Conservation (phyloP, 352 stramenopile species). For the Saprolegnia diclina region DNA sequence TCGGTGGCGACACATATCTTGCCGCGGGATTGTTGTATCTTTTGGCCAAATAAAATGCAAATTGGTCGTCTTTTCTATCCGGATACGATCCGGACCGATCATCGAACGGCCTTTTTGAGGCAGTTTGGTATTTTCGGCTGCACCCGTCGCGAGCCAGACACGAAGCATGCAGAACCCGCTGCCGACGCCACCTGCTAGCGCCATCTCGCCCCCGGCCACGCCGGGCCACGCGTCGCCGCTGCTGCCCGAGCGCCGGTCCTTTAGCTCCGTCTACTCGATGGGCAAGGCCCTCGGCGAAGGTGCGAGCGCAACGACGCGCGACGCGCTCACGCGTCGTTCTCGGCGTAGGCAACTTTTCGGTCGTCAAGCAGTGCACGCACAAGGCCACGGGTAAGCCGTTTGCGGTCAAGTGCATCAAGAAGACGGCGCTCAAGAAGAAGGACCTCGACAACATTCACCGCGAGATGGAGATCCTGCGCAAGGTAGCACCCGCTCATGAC, state of each 20-base stretch:
- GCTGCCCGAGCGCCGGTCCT: neutral
- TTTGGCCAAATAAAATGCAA: neutral
- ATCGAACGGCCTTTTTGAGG: neutral
- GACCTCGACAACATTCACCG: constrained; percentile 70
- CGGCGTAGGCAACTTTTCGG: constrained; percentile 72
- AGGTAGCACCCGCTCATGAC: too few relatives aligned
- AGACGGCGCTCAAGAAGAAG: constrained; percentile 67
- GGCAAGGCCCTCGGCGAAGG: constrained; percentile 22
- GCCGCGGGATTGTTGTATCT: too few relatives aligned
- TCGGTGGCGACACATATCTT: too few relatives aligned
- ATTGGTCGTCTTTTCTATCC: neutral
- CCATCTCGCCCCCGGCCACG: neutral
- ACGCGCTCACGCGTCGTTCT: neutral
- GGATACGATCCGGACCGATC: neutral
- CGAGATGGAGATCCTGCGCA: constrained; percentile 80
- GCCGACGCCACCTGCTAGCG: neutral
- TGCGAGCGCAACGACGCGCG: neutral
- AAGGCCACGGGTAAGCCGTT: constrained; percentile 48
- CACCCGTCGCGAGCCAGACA: neutral
- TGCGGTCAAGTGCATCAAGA: constrained; percentile 84
- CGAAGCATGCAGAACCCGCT: neutral
- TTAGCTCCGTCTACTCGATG: constrained; percentile 19
- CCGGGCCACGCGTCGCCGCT: neutral
- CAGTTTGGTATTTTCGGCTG: constrained; percentile 5
- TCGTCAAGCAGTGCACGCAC: constrained; percentile 69